Evolutionary conservation across 2,329 filamentous ascomycete species (phyloP).

Genomic region (Fusarium compactum): DNA sequence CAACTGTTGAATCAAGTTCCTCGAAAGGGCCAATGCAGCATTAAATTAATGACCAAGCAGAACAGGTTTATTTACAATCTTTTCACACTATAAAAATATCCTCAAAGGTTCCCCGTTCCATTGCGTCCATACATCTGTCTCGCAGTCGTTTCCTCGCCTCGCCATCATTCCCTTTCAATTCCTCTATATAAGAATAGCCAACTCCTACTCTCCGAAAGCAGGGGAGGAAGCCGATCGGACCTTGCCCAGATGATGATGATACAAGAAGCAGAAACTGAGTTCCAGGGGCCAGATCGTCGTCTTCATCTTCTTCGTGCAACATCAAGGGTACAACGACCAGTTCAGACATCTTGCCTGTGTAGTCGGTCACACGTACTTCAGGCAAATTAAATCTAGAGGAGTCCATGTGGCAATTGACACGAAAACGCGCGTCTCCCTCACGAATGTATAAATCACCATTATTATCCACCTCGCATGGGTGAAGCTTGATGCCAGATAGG

Average conservation of each 20-base stretch:
- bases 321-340: not conserved
- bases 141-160: not conserved
- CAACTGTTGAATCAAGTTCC: too few relatives aligned
- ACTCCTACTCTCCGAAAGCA: not conserved
- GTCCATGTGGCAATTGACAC: not conserved
- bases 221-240: fast-evolving
- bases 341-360: not conserved
- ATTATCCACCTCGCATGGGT: not conserved
- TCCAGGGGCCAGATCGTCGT: fast-evolving
- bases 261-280: not conserved
- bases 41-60: too few relatives aligned
- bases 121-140: not conserved
- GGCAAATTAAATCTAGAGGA: not conserved
- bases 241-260: fast-evolving
- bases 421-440: fast-evolving
- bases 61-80: fast-evolving
- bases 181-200: not conserved
- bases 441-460: fast-evolving
- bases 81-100: not conserved
- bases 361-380: not conserved
- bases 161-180: fast-evolving
- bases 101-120: not conserved
- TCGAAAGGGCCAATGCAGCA: too few relatives aligned
- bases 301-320: not conserved
- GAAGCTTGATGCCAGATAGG: not conserved